Evolutionary conservation across 768 basidiomycete genomes (phyloP).

Genomic region (Leccinum boreale): DNA sequence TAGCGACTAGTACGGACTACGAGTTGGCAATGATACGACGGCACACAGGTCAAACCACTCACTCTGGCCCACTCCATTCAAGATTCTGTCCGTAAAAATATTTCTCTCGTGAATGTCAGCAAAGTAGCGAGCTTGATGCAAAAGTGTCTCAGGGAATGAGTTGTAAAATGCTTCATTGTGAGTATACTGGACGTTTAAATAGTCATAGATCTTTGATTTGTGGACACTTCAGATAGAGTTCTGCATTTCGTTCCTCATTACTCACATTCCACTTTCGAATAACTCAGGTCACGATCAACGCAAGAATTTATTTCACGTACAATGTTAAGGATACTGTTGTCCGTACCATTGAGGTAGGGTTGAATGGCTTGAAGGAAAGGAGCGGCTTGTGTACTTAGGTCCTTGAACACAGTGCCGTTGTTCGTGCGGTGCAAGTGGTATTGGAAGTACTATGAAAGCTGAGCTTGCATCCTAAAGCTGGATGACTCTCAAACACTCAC

Average conservation of each 20-base stretch:
- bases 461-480: background rate
- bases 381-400: conserved; percentile 48
- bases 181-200: conserved; percentile 66
- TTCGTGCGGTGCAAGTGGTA: conserved; percentile 24
- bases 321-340: conserved; percentile 60
- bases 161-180: conserved; percentile 80
- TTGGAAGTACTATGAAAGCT: conserved; percentile 25
- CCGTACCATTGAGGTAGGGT: conserved; percentile 67
- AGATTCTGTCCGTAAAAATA: conserved; percentile 61
- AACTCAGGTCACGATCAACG: conserved; percentile 7
- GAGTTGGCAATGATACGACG: background rate
- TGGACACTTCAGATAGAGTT: background rate
- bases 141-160: conserved; percentile 63
- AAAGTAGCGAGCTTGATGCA: conserved; percentile 68
- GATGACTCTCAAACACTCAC: conserved; percentile 23
- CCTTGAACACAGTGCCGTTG: conserved; percentile 45
- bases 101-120: conserved; percentile 77
- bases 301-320: conserved; percentile 38
- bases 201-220: conserved; percentile 62
- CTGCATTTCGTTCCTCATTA: background rate
- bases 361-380: conserved; percentile 63
- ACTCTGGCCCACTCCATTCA: conserved; percentile 74
- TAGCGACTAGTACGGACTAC: conserved; percentile 55
- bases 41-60: conserved; percentile 25
- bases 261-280: conserved; percentile 68